Conservation (phyloP, 352 stramenopile species). For the Plasmopara halstedii region DNA sequence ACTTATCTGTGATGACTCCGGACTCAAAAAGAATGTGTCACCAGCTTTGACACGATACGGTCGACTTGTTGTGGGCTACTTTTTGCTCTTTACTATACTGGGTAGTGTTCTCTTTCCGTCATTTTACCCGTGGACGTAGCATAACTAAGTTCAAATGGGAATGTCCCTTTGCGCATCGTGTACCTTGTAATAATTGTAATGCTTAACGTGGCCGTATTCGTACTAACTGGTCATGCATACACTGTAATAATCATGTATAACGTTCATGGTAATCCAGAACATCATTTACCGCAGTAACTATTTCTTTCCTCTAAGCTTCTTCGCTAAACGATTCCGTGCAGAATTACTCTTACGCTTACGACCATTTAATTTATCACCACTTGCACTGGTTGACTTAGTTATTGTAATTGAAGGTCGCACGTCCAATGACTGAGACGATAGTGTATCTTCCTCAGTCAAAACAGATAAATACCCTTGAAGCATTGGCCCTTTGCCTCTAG, state of each 20-base stretch:
- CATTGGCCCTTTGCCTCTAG: constrained; percentile 31
- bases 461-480: constrained; percentile 23
- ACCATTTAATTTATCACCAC: constrained; percentile 13
- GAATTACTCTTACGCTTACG: constrained; percentile 49
- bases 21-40: constrained; percentile 5
- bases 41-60: constrained; percentile 13
- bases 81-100: constrained; percentile 61
- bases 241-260: too few relatives aligned
- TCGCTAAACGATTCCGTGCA: constrained; percentile 60
- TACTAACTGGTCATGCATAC: too few relatives aligned
- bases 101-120: constrained; percentile 61
- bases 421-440: constrained; percentile 15
- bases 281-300: constrained; percentile 23
- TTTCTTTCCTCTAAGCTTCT: constrained; percentile 79
- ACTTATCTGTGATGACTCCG: constrained; percentile 7
- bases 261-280: too few relatives aligned
- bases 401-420: constrained; percentile 43
- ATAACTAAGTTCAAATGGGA: too few relatives aligned
- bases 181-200: too few relatives aligned
- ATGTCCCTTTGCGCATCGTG: too few relatives aligned
- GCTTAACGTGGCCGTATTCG: too few relatives aligned
- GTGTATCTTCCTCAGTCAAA: constrained; percentile 10
- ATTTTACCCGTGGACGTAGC: constrained; percentile 84
- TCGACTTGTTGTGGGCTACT: constrained; percentile 48
- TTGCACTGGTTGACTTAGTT: constrained; percentile 9